phyloP scores from a whole-genome alignment of 2,329 filamentous ascomycete genomes.

The Aspergillus sp. region DNA sequence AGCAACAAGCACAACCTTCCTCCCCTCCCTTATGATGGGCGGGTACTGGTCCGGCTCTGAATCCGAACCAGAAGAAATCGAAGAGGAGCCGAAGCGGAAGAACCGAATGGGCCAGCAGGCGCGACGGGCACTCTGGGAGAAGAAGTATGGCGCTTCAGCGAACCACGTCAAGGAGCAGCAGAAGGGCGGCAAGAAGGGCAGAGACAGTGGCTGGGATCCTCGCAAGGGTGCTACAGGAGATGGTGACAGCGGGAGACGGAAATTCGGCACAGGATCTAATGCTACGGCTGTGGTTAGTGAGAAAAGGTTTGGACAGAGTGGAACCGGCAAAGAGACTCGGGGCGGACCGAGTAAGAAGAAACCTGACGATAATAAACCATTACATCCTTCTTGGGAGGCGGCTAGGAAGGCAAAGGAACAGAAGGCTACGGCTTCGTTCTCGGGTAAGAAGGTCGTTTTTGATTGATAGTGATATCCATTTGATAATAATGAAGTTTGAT shows the following conservation, averaged over 20 bases:
- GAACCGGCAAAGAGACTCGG: slow-evolving; percentile 18
- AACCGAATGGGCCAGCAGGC: slow-evolving; percentile 65
- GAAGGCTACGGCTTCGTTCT: slow-evolving; percentile 49
- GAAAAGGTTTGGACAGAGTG: not conserved
- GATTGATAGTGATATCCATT: slow-evolving; percentile 41
- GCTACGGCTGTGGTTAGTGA: slow-evolving; percentile 2
- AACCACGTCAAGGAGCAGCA: slow-evolving; percentile 55
- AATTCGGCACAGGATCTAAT: slow-evolving; percentile 6
- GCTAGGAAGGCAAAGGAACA: slow-evolving; percentile 59
- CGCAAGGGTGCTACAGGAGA: slow-evolving; percentile 54
- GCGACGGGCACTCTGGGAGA: slow-evolving; percentile 60
- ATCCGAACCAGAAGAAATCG: slow-evolving; percentile 52
- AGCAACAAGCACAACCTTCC: slow-evolving; percentile 51
- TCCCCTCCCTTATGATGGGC: slow-evolving; percentile 61
- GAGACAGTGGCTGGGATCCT: slow-evolving; percentile 59
- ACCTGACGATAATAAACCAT: slow-evolving; percentile 51
- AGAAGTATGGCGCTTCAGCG: slow-evolving; percentile 59
- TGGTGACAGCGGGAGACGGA: slow-evolving; percentile 23
- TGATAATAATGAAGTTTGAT: not conserved
- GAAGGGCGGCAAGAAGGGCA: slow-evolving; percentile 27
- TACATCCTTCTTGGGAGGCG: slow-evolving; percentile 67
- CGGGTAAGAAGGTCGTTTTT: slow-evolving; percentile 64
- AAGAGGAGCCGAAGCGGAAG: slow-evolving; percentile 48
- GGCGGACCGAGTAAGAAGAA: slow-evolving; percentile 19
- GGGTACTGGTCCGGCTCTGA: slow-evolving; percentile 65